phyloP scores from a whole-genome alignment of 257 asterid genomes.

The Thymus quinquecostatus region DNA sequence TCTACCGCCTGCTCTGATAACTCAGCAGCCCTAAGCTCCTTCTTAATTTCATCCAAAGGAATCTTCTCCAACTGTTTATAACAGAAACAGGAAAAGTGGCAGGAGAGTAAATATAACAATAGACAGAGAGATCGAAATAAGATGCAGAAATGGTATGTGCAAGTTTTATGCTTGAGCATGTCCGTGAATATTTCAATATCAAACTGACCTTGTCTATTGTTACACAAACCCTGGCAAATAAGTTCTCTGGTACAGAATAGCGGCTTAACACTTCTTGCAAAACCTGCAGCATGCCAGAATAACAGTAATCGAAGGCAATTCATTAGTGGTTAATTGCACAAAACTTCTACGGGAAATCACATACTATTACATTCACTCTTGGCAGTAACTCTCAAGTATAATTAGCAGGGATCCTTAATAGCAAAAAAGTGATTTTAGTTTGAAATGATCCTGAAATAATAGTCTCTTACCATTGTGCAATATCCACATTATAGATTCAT shows the following conservation, averaged over 20 bases:
- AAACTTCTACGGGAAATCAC: conserved; percentile 9
- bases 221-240: conserved; percentile 88
- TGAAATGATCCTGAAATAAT: neutral
- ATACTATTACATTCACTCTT: neutral
- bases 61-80: conserved; percentile 82
- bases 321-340: neutral
- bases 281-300: conserved; percentile 58
- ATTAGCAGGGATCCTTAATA: neutral
- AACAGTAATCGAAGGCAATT: conserved; percentile 7
- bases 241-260: conserved; percentile 72
- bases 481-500: neutral
- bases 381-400: neutral
- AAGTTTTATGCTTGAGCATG: neutral
- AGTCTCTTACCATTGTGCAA: too few species aligned
- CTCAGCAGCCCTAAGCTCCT: conserved; percentile 75
- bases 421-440: neutral
- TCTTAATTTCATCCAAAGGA: conserved; percentile 83
- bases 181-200: conserved; percentile 26
- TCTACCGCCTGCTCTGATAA: conserved; percentile 86
- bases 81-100: conserved; percentile 11
- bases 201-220: conserved; percentile 85
- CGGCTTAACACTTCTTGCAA: conserved; percentile 87
- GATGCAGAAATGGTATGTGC: conserved; percentile 11
- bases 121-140: conserved; percentile 20
- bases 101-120: conserved; percentile 20